phyloP scores from a whole-genome alignment of 768 basidiomycete species.

The Tulasnella sp. region DNA sequence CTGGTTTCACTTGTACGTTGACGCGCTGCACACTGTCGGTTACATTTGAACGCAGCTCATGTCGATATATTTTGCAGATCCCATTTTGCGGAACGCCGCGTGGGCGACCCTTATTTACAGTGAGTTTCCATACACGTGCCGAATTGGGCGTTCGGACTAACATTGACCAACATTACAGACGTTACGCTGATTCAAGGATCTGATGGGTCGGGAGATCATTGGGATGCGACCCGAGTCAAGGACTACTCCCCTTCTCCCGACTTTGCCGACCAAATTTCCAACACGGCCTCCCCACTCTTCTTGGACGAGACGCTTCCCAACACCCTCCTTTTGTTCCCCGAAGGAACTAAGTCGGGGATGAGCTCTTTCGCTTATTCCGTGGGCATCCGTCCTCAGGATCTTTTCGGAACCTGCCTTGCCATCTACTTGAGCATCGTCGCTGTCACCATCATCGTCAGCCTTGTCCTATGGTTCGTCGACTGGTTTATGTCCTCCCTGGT shows the following conservation, averaged over 20 bases:
- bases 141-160: neutral
- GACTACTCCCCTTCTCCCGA: slow-evolving; percentile 66
- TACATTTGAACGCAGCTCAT: neutral
- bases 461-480: slow-evolving; percentile 75
- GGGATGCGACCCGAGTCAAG: slow-evolving; percentile 65
- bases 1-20: slow-evolving; percentile 78
- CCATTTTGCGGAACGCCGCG: slow-evolving; percentile 82
- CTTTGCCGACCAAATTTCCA: slow-evolving; percentile 73
- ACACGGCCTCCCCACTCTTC: slow-evolving; percentile 74
- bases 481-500: slow-evolving; percentile 51
- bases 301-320: slow-evolving; percentile 71
- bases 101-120: slow-evolving; percentile 71
- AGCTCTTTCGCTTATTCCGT: slow-evolving; percentile 81
- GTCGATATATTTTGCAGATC: slow-evolving; percentile 58
- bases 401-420: slow-evolving; percentile 79
- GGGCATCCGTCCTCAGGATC: slow-evolving; percentile 78
- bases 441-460: slow-evolving; percentile 68
- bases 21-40: slow-evolving; percentile 11
- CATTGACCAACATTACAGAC: slow-evolving; percentile 55
- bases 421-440: slow-evolving; percentile 81
- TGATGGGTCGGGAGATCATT: slow-evolving; percentile 54
- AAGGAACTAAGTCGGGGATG: slow-evolving; percentile 65
- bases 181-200: slow-evolving; percentile 64
- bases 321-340: slow-evolving; percentile 58
- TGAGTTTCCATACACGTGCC: slow-evolving; percentile 36